Evolutionary conservation across 2,329 filamentous ascomycete genomes (phyloP), one percentile per base, ranked within the genome.

Genomic region (Lecanosticta acicola): DNA sequence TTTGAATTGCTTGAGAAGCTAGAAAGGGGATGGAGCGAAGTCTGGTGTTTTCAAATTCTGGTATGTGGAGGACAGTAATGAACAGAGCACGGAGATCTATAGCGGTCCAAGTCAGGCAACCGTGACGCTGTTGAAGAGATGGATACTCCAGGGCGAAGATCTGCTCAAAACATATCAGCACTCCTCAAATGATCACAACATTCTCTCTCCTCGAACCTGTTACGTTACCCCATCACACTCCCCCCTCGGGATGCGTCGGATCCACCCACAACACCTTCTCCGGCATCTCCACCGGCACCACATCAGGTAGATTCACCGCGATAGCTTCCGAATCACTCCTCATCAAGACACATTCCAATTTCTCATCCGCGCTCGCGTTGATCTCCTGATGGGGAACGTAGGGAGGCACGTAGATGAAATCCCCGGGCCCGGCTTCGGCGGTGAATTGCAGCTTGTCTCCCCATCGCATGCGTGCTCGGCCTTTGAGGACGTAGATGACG

Each of bases 321-420:
- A 72, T 62, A 11, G 69, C 69, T 55, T 72, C 68, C 34, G 63
- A 63, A 54, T 71, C 69, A 41, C 66, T 70, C 39, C 69, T 58
- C 59, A 71, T 65, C 32, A 71, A 59, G 24, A 68, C 68, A 59
- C 69, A 71, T 47, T 71, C 68, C 50, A 71, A 51, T 38, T 61
- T 66, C 59, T 71, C 68, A 45, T 69, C 62, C 43, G 63, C 62
- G 26, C 55, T 58, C 3, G 69, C 69, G 53, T 71, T 72, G 54
- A 72, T 72, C 62, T 72, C 69, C 57, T 73, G 69, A 56, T 73
- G 69, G 32, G 69, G 68, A 18, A 55, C 57, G 41, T 53, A 60
- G 32, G 69, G 69, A 32, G 70, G 69, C 20, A 72, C 69, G 51
- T 67, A 73, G 43, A 73, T 72, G 51, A 72, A 73, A 50, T 72